Evolutionary conservation across 1,284 basidiomycete species (phyloP), one percentile per base, ranked within the genome.

Genomic region (Tilletia setariae): DNA sequence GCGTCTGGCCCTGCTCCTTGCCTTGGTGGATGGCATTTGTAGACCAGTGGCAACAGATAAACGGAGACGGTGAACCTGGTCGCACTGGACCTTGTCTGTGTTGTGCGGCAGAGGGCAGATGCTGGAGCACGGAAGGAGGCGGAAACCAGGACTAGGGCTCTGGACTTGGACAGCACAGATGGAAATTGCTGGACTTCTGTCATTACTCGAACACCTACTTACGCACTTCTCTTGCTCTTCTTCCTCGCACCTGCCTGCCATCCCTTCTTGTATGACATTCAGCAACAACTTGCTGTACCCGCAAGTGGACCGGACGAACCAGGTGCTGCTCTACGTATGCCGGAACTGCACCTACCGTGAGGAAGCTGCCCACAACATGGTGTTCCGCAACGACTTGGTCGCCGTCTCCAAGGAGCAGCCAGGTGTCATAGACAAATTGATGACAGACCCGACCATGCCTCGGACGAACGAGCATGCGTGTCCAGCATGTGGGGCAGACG

Each of bases 201-300:
- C 11, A 4, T 6, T 11, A 40, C 35, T 40, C 11, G 35, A 40
- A 40, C 35, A 40, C 6, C 35, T 40, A 40, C 35, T 40, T 11
- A 40, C 35, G 35, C 35, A 11, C 35, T 40, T 11, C 35, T 40
- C 35, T 11, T 40, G 4, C 35, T 40, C 35, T 4, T 40, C 35
- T 40, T 11, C 35, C 6, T 11, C n/a, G n/a, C n/a, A n/a, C 11
- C 35, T 40, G 35, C 35, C 35, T 40, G 35, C n/a, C n/a, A 40
- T 40, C 35, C 35, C 6, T 4, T 40, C 11, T 40, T 40, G 4
- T 4, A 4, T 40, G 6, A 6, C 11, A 19, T 28, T 19, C 75
- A 85, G 84, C 86, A 96, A 95, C 86, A 96, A 97, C 83, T 87
- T 97, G 47, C 86, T 97, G 63, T 95, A 95, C 82, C 94, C 94